Conservation (phyloP, 805 yeast genomes). For the Ogataea thermomethanolica region DNA sequence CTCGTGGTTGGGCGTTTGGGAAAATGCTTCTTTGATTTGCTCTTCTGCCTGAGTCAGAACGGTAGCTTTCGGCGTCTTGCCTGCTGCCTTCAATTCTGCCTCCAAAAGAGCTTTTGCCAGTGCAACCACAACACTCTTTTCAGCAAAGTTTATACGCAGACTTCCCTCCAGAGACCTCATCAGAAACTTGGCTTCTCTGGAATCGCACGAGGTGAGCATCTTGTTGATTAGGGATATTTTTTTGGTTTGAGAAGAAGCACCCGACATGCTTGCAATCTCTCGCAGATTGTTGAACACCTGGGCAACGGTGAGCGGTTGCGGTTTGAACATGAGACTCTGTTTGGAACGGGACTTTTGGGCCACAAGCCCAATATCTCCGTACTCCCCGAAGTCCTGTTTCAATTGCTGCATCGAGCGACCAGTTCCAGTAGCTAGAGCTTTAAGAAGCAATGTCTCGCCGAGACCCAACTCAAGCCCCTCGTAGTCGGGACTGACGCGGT, state of each 20-base stretch:
- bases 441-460: constrained; percentile 85
- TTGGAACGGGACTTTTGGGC: constrained; percentile 79
- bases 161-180: constrained; percentile 92
- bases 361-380: constrained; percentile 88
- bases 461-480: constrained; percentile 91
- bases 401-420: constrained; percentile 74
- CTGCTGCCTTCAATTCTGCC: constrained; percentile 44
- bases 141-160: constrained; percentile 89
- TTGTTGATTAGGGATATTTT: constrained; percentile 78
- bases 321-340: constrained; percentile 93
- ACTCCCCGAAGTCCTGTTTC: constrained; percentile 67
- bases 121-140: constrained; percentile 81
- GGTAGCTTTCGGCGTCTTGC: constrained; percentile 30
- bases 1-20: constrained; percentile 89
- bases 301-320: constrained; percentile 70
- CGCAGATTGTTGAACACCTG: constrained; percentile 71
- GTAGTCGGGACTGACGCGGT: constrained; percentile 91
- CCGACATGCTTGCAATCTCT: constrained; percentile 73
- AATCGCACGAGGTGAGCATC: constrained; percentile 81
- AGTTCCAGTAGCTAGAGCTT: constrained; percentile 85
- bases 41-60: constrained; percentile 70
- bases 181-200: constrained; percentile 84
- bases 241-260: constrained; percentile 74
- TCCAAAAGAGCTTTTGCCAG: constrained; percentile 78
- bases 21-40: constrained; percentile 76